These are phyloP conservation scores for Cladophialophora yegresii DNA, from an alignment of 2,329 filamentous ascomycete species.

Conservation along the genomic window DNA sequence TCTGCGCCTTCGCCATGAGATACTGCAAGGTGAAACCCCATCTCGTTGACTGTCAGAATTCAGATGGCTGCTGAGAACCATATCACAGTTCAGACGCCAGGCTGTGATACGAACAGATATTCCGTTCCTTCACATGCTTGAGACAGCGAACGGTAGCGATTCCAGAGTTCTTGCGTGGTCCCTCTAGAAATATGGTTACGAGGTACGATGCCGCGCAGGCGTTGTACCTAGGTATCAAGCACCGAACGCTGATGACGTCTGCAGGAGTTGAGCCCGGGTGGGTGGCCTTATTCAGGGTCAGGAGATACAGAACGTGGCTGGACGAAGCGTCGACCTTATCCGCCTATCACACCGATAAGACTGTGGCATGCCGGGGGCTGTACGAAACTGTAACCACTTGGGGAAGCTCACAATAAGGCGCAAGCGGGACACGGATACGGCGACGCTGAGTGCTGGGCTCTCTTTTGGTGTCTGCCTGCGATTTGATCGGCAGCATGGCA, in stretches of 20 bases:
- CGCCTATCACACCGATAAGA: background rate
- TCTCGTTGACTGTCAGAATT: background rate
- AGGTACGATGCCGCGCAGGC: background rate
- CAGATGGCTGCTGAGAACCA: background rate
- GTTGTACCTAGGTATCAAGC: too few relatives aligned
- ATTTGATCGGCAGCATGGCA: background rate
- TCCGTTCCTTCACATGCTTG: background rate
- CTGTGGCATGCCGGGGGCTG: background rate
- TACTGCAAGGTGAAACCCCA: background rate
- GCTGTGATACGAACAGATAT: background rate
- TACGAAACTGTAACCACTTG: background rate
- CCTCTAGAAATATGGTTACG: background rate
- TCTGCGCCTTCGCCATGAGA: background rate
- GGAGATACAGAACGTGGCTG: background rate
- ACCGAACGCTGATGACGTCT: background rate
- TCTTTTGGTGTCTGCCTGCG: constrained; percentile 17
- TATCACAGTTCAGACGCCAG: background rate
- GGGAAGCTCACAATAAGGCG: constrained; percentile 1
- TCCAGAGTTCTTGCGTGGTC: background rate
- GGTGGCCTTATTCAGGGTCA: background rate
- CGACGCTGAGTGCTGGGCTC: background rate
- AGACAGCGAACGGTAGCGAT: background rate
- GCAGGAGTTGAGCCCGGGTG: background rate
- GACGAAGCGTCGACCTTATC: background rate
- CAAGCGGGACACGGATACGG: background rate